A percentile compares a stretch with the other conserved stretches of the same genome.
Conservation (phyloP, 2,329 filamentous ascomycete species). For the Apiospora malaysiana region DNA sequence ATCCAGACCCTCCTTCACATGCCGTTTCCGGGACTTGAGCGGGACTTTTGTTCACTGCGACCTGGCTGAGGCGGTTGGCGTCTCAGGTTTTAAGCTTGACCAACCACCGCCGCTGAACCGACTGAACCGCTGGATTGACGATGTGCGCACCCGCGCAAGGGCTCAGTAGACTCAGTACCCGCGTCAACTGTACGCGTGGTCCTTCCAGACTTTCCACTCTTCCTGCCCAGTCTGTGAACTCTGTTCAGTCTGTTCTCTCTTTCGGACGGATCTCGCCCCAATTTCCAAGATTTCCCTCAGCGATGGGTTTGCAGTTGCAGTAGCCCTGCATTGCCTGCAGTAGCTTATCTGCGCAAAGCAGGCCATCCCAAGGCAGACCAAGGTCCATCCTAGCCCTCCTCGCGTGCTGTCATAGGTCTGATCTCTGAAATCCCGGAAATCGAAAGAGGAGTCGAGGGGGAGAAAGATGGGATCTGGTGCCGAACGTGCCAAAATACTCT, state of each 20-base stretch:
- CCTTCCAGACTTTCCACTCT: not conserved
- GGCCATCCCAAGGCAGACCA: not conserved
- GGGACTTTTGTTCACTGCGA: not conserved
- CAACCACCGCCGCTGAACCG: not conserved
- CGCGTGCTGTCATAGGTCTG: not conserved
- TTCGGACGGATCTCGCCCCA: slow-evolving; percentile 2
- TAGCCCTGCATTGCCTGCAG: not conserved
- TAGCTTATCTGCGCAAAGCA: not conserved
- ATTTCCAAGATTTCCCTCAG: not conserved
- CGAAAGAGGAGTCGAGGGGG: not conserved
- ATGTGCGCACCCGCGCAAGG: slow-evolving; percentile 2
- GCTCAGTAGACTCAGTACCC: too few species aligned
- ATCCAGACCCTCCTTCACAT: not conserved
- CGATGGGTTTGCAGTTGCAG: not conserved
- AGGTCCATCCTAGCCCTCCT: not conserved
- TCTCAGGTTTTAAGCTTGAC: not conserved
- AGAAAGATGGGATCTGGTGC: not conserved
- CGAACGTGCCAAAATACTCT: not conserved
- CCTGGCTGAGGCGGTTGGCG: slow-evolving; percentile 4
- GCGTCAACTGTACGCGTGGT: not conserved
- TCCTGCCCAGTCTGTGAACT: too few species aligned
- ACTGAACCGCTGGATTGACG: not conserved
- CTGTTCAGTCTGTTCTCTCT: too few species aligned
- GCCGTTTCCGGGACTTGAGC: not conserved
- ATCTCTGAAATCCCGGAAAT: not conserved